Conservation (phyloP, 2,329 filamentous ascomycete genomes). For the Fusarium foetens region DNA sequence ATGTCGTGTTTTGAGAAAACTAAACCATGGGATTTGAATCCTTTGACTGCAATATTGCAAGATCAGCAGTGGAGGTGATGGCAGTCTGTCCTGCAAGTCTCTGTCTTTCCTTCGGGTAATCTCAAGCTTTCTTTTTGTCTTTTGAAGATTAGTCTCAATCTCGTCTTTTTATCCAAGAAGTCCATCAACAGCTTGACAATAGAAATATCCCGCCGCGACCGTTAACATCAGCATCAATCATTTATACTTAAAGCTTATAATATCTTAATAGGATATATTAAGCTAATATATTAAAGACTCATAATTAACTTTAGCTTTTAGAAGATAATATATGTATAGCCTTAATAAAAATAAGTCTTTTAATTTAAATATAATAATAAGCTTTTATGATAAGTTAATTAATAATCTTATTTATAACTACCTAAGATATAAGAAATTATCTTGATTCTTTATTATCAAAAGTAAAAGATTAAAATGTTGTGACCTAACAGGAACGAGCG, state of each 20-base stretch:
- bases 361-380: no score
- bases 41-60: fast-evolving
- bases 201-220: fast-evolving
- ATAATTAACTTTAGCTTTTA: neutral
- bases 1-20: fast-evolving
- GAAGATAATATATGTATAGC: neutral
- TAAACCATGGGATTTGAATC: fast-evolving
- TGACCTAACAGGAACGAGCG: no score
- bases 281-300: neutral
- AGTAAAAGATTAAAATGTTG: no score
- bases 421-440: neutral
- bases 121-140: fast-evolving
- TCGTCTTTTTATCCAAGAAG: neutral
- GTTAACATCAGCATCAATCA: neutral
- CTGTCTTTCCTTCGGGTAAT: no score
- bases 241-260: neutral
- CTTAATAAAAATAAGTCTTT: neutral
- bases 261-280: neutral
- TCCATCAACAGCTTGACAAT: neutral
- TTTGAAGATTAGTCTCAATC: no score
- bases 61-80: no score
- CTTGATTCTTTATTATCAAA: no score
- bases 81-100: fast-evolving
- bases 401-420: fast-evolving
- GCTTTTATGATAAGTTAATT: neutral